These are phyloP conservation scores for Adansonia gregorii DNA, from an alignment of 441 rosid species.

Conservation along the genomic window DNA sequence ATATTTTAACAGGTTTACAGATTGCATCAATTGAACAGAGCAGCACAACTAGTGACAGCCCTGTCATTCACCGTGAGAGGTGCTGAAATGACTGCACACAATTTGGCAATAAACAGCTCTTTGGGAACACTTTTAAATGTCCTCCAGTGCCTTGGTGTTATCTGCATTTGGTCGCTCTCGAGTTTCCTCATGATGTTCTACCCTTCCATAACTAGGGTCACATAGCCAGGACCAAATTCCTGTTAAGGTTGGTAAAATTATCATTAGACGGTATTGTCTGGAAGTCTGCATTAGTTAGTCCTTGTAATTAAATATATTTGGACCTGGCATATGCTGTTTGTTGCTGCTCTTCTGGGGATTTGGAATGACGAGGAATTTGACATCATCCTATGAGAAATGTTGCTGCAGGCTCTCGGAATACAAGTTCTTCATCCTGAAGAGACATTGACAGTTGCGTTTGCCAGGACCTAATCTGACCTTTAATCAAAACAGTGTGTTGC, in stretches of 20 bases:
- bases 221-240: slow-evolving; percentile 28
- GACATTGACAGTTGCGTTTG: slow-evolving; percentile 16
- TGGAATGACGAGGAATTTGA: not conserved
- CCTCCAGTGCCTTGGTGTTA: slow-evolving; percentile 83
- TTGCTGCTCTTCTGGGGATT: slow-evolving; percentile 24
- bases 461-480: slow-evolving; percentile 26
- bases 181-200: slow-evolving; percentile 85
- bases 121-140: slow-evolving; percentile 81
- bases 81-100: slow-evolving; percentile 83
- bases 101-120: slow-evolving; percentile 85
- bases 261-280: not conserved
- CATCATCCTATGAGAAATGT: slow-evolving; percentile 16
- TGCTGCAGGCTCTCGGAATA: slow-evolving; percentile 22
- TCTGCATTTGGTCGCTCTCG: slow-evolving; percentile 96
- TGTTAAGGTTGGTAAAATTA: slow-evolving; percentile 21
- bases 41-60: slow-evolving; percentile 94
- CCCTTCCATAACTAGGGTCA: slow-evolving; percentile 42
- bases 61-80: slow-evolving; percentile 88
- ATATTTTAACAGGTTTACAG: slow-evolving; percentile 74
- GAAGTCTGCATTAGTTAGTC: slow-evolving; percentile 18
- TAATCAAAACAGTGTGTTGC: slow-evolving; percentile 24
- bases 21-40: slow-evolving; percentile 96
- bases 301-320: slow-evolving; percentile 3
- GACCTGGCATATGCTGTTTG: not conserved
- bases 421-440: slow-evolving; percentile 20